These are phyloP conservation scores for Colletotrichum lini DNA, from an alignment of 2,329 filamentous ascomycete species.

Conservation along the genomic window DNA sequence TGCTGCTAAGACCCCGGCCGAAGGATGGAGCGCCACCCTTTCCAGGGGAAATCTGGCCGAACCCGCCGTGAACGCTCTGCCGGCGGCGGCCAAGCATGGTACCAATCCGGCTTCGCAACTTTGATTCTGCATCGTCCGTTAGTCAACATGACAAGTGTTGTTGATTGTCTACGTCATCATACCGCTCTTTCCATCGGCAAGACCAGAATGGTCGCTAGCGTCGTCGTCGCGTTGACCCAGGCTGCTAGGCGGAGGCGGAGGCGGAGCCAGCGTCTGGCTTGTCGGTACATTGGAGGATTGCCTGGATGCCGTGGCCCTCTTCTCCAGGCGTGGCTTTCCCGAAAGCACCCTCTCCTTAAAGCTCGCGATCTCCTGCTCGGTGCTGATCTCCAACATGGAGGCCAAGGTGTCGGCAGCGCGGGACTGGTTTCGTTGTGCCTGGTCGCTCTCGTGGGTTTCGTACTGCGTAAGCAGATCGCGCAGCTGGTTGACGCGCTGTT, in stretches of 20 bases:
- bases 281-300: constrained; percentile 57
- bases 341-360: constrained; percentile 43
- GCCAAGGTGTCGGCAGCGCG: constrained; percentile 86
- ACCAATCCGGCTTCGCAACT: constrained; percentile 74
- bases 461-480: constrained; percentile 93
- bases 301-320: constrained; percentile 56
- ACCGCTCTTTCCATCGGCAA: constrained; percentile 47
- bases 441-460: constrained; percentile 92
- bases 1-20: constrained; percentile 71
- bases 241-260: constrained; percentile 42
- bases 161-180: not conserved
- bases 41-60: constrained; percentile 70
- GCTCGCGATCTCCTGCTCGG: constrained; percentile 80
- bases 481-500: constrained; percentile 89
- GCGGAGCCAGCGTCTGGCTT: constrained; percentile 48
- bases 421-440: constrained; percentile 81
- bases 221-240: constrained; percentile 54
- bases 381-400: constrained; percentile 87
- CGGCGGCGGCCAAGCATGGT: constrained; percentile 78
- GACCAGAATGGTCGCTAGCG: constrained; percentile 61
- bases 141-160: constrained; percentile 38
- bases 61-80: constrained; percentile 76
- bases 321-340: constrained; percentile 52
- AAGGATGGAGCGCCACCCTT: constrained; percentile 64
- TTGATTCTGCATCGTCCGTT: constrained; percentile 62